phyloP scores from a whole-genome alignment of 345 rosid genomes.

The Streptanthus diversifolius region DNA sequence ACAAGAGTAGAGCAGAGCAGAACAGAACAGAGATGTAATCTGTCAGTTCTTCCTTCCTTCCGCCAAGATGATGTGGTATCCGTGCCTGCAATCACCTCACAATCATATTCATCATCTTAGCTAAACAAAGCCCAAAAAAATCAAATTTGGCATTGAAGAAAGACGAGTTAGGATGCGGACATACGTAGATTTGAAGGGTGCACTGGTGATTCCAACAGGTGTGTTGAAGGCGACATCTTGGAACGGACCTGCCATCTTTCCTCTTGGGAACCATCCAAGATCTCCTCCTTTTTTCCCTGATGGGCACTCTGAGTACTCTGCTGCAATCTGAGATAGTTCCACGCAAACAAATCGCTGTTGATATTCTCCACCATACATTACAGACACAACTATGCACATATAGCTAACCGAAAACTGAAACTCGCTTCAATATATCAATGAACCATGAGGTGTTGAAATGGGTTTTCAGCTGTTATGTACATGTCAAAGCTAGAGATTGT shows the following conservation, averaged over 20 bases:
- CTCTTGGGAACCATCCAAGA: constrained; percentile 98
- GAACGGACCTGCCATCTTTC: constrained; percentile 98
- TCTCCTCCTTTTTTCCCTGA: constrained; percentile 99
- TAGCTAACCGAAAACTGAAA: neutral
- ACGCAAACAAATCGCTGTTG: neutral
- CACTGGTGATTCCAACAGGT: constrained; percentile 78
- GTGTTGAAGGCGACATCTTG: constrained; percentile 91
- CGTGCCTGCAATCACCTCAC: constrained; percentile 56
- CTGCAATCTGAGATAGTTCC: constrained; percentile 57
- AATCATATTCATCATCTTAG: constrained; percentile 3
- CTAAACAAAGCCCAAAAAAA: neutral
- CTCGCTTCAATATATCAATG: neutral
- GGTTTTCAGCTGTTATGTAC: neutral
- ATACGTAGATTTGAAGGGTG: constrained; percentile 96
- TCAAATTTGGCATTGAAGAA: neutral
- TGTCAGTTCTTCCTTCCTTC: constrained; percentile 90
- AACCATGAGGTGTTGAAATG: neutral
- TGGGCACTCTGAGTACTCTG: constrained; percentile 92
- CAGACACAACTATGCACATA: neutral
- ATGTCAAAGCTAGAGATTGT: neutral
- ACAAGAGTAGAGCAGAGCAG: constrained; percentile 1
- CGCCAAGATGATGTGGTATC: constrained; percentile 72
- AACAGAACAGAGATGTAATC: neutral
- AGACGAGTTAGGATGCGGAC: constrained; percentile 3
- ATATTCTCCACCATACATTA: neutral